phyloP scores from a whole-genome alignment of 768 basidiomycete genomes.

The Amanita inopinata region DNA sequence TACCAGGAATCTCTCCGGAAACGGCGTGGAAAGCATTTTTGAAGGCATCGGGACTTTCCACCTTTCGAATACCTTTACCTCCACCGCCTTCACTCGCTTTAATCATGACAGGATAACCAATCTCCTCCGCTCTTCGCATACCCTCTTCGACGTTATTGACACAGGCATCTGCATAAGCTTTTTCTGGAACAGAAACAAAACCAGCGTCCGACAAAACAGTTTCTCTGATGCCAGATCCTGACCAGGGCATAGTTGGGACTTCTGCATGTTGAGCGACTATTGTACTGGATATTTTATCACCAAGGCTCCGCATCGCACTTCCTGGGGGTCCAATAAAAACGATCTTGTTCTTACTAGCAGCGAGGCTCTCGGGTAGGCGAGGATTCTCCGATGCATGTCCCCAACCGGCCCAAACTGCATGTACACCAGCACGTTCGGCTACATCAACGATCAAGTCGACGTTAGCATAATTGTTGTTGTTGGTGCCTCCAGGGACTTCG shows the following conservation, averaged over 20 bases:
- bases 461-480: constrained; percentile 99
- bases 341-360: constrained; percentile 89
- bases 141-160: constrained; percentile 85
- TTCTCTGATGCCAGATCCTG: constrained; percentile 86
- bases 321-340: constrained; percentile 99
- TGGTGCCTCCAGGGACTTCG: constrained; percentile 95
- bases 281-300: constrained; percentile 99
- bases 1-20: constrained; percentile 93
- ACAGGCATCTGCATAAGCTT: constrained; percentile 82
- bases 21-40: constrained; percentile 94
- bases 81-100: constrained; percentile 99
- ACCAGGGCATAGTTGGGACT: constrained; percentile 99
- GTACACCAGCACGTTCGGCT: constrained; percentile 93
- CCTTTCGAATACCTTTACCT: constrained; percentile 97
- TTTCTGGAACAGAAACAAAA: constrained; percentile 90
- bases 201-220: constrained; percentile 78
- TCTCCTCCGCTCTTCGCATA: constrained; percentile 68
- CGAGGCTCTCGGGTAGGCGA: constrained; percentile 85
- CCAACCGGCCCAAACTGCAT: constrained; percentile 99
- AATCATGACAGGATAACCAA: constrained; percentile 99
- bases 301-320: constrained; percentile 96
- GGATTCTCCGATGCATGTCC: constrained; percentile 99
- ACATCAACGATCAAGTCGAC: constrained; percentile 98
- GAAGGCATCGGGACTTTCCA: constrained; percentile 78
- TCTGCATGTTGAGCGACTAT: constrained; percentile 96